Conservation (phyloP, 257 asterid genomes). For the Plectranthus barbatus region DNA sequence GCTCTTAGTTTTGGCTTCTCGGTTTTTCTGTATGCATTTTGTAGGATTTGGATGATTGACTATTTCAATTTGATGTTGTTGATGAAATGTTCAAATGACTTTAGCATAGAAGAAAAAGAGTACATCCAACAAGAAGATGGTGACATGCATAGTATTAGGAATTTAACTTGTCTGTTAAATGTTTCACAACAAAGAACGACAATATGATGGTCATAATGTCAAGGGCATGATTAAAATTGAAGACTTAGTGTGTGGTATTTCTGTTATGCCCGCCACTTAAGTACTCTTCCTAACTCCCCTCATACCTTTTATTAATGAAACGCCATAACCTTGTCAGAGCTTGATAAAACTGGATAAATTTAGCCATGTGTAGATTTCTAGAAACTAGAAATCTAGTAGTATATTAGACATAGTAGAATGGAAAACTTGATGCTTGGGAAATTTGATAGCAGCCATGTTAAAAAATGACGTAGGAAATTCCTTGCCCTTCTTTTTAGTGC, state of each 20-base stretch:
- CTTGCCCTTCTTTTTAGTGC: not conserved
- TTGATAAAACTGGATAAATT: not conserved
- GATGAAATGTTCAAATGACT: not conserved
- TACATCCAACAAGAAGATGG: not conserved
- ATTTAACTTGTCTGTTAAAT: not conserved
- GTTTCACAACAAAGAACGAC: not conserved
- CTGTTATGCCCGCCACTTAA: not conserved
- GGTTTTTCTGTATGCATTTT: not conserved
- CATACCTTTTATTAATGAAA: not conserved
- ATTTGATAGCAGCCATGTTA: not conserved
- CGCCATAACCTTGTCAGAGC: not conserved
- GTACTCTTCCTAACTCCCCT: not conserved
- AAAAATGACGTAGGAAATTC: not conserved
- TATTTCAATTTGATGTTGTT: not conserved
- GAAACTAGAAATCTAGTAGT: not conserved
- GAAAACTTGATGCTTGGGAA: not conserved
- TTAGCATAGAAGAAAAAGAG: not conserved
- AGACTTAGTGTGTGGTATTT: not conserved
- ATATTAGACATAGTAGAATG: not conserved
- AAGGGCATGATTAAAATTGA: too few relatives aligned
- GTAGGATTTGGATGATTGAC: not conserved
- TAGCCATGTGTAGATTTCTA: not conserved
- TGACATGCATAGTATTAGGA: not conserved
- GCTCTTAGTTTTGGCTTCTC: not conserved
- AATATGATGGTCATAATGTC: not conserved